Percentiles rank a stretch among this genome's conserved stretches.
phyloP scores from a whole-genome alignment of 2,329 filamentous ascomycete genomes.

The Colletotrichum spaethianum region DNA sequence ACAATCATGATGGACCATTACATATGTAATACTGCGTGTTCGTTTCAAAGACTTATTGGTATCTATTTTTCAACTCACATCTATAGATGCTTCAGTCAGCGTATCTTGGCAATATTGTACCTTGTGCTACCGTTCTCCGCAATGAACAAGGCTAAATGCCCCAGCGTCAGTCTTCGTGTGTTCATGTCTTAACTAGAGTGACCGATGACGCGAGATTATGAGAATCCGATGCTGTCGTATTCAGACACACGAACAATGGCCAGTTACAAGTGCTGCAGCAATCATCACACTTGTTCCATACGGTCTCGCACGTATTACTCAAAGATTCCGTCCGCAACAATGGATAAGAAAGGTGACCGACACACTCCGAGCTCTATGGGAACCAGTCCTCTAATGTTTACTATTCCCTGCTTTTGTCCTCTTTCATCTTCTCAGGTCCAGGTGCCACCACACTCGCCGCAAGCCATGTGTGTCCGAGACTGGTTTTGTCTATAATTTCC shows the following conservation, averaged over 20 bases:
- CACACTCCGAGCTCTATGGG: no score
- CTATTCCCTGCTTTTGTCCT: no score
- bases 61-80: neutral
- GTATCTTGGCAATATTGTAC: neutral
- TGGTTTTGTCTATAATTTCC: no score
- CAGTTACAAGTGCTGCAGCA: neutral
- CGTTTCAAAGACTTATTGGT: neutral
- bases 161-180: neutral
- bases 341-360: no score
- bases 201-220: neutral
- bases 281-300: neutral
- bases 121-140: neutral
- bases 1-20: no score
- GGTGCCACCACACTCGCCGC: no score
- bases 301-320: no score
- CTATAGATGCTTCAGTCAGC: neutral
- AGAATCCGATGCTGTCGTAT: neutral
- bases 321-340: no score
- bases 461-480: no score
- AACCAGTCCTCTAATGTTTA: no score
- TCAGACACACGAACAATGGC: neutral
- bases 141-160: neutral
- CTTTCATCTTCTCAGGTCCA: no score
- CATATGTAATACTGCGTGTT: neutral
- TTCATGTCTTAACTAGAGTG: neutral